Evolutionary conservation across 306 rosid genomes (phyloP), one percentile per base, ranked within the genome.

Genomic region (Rosa persica): DNA sequence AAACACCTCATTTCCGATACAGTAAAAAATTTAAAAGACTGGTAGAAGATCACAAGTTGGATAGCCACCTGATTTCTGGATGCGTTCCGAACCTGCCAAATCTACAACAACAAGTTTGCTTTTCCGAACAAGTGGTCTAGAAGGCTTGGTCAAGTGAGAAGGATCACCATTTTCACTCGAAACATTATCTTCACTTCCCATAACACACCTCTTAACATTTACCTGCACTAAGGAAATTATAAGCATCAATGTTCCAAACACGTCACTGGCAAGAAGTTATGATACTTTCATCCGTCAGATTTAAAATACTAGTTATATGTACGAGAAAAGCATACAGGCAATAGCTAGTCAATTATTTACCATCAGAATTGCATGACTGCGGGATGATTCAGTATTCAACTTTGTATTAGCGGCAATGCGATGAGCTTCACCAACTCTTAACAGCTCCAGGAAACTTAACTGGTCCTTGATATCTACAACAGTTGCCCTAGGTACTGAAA

Each of bases 21-120:
- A 52, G 3, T 75, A 17, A 61, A 68, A 73, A 34, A 22, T 42
- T 25, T 46, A 46, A 49, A 16, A 27, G 52, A 66, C 12, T 40
- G 51, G 58, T 23, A 82, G 42, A 76, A 44, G 60, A 70, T 34
- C 38, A 44, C 40, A 67, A 73, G 79, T 73, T 80, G 64, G 76
- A 60, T 78, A 77, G 72, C 47, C 80, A 94, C 98, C 98, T 90
- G 98, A 94, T 85, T 94, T 94, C 51, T 92, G 93, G 77, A 92
- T 82, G 67, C 98, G 97, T 92, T 94, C 98, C 15, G 98, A 94
- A 80, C 98, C 98, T 44, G 98, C 98, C 83, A 94, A 88, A 90
- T 94, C 98, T 81, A 94, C 98, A 81, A 92, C 89, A 76, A 94
- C 95, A 65, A 94, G 88, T 89, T 94, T 94, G 89, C 97, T 94